These are phyloP conservation scores for Fusarium continuum DNA, from an alignment of 2,329 filamentous ascomycete genomes.

Conservation along the genomic window DNA sequence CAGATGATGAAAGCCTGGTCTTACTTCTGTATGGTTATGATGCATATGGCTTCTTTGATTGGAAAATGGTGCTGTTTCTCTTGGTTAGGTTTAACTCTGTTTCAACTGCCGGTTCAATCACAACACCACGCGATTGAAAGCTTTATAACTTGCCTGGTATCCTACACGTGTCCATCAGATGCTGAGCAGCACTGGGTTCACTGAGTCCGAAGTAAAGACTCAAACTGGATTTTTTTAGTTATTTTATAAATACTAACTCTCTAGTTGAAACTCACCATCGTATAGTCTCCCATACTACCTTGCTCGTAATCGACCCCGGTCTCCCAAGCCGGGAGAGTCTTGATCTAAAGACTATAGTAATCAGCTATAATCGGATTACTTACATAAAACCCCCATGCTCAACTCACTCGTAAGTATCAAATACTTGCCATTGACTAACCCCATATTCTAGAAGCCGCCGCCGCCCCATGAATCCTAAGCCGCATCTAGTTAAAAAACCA, in stretches of 20 bases:
- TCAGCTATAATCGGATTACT: constrained; percentile 4
- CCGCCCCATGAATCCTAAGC: not conserved
- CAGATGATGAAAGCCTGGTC: not conserved
- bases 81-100: constrained; percentile 8
- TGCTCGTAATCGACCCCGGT: not conserved
- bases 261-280: not conserved
- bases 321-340: not conserved
- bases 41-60: not conserved
- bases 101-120: constrained; percentile 9
- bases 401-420: constrained; percentile 13
- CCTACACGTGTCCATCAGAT: not conserved
- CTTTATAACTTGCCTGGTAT: not conserved
- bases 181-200: not conserved
- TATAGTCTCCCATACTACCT: not conserved
- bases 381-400: constrained; percentile 21
- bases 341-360: not conserved
- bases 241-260: not conserved
- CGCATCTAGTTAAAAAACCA: constrained; percentile 5
- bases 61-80: not conserved
- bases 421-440: constrained; percentile 23
- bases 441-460: constrained; percentile 22
- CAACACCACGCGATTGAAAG: constrained; percentile 1
- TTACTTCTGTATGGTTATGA: no score
- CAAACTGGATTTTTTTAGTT: no score
- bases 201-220: not conserved